These are phyloP conservation scores for Novymonas esmeraldas DNA, from an alignment of 208 protist species.

Conservation along the genomic window DNA sequence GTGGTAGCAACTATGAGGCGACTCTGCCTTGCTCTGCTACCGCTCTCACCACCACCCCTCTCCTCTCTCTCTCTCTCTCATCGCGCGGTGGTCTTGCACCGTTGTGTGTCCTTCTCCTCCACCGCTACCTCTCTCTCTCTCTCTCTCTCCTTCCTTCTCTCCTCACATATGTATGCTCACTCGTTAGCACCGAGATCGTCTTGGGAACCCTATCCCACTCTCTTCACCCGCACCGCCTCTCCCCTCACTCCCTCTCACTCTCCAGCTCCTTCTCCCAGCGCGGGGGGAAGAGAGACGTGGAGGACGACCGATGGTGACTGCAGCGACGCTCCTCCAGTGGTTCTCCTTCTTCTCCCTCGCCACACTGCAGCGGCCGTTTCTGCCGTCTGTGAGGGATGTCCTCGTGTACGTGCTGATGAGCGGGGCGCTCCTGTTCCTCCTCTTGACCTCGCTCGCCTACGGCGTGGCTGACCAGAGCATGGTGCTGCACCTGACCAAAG, in stretches of 20 bases:
- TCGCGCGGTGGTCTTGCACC: neutral
- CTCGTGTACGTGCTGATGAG: constrained; percentile 24
- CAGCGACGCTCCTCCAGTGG: constrained; percentile 14
- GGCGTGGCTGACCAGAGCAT: constrained; percentile 21
- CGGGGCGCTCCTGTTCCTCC: constrained; percentile 19
- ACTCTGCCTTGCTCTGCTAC: neutral
- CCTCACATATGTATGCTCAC: neutral
- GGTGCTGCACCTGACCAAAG: constrained; percentile 23
- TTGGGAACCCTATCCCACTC: neutral
- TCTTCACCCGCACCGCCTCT: neutral
- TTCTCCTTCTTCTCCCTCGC: constrained; percentile 24
- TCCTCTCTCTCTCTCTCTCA: neutral
- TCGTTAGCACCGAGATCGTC: no score
- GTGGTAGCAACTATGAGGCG: neutral
- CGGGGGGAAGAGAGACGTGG: no score
- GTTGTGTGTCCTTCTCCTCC: neutral
- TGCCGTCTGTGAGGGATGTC: constrained; percentile 19
- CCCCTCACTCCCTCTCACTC: neutral
- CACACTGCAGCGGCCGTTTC: constrained; percentile 19
- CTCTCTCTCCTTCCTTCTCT: neutral
- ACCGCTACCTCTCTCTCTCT: neutral
- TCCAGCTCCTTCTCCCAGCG: no score
- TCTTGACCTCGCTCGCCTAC: constrained; percentile 20
- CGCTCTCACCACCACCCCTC: neutral
- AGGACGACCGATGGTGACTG: constrained; percentile 9